Conservation (phyloP, 305 asterid genomes). For the Solanum hybrid region DNA sequence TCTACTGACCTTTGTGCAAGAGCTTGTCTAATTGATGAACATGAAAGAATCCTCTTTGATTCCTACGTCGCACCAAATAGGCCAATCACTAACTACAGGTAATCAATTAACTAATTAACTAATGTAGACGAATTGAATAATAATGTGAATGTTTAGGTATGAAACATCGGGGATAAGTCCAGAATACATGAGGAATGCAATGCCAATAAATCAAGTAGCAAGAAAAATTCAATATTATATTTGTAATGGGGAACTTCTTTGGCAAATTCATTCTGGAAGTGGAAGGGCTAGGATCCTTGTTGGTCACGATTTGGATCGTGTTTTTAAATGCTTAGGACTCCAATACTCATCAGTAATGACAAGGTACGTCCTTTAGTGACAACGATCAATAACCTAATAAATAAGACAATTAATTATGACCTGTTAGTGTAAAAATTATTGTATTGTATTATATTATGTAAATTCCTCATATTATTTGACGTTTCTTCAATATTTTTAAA, state of each 20-base stretch:
- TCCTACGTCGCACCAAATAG: conserved; percentile 62
- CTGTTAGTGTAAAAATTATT: no score
- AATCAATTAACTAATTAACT: not conserved
- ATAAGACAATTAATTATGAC: not conserved
- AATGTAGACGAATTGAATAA: not conserved
- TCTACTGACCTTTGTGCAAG: conserved; percentile 76
- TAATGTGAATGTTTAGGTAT: conserved; percentile 35
- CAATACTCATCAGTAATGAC: conserved; percentile 54
- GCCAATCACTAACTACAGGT: conserved; percentile 74
- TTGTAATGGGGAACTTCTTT: conserved; percentile 79
- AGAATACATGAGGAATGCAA: conserved; percentile 60
- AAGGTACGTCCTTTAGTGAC: conserved; percentile 24
- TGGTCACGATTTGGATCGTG: conserved; percentile 79
- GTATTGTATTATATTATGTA: not conserved
- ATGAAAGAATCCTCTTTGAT: conserved; percentile 60
- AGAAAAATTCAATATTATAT: conserved; percentile 74
- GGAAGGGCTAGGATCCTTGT: conserved; percentile 76
- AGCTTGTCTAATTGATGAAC: conserved; percentile 68
- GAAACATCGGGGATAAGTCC: conserved; percentile 81
- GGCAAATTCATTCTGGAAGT: conserved; percentile 77
- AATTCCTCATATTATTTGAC: not conserved
- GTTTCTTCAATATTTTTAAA: not conserved
- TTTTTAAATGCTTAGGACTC: conserved; percentile 62
- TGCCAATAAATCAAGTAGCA: conserved; percentile 58
- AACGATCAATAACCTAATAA: not conserved